Conservation (phyloP, 2,329 filamentous ascomycete genomes). For the Aspergillus oerlinghausenensis region DNA sequence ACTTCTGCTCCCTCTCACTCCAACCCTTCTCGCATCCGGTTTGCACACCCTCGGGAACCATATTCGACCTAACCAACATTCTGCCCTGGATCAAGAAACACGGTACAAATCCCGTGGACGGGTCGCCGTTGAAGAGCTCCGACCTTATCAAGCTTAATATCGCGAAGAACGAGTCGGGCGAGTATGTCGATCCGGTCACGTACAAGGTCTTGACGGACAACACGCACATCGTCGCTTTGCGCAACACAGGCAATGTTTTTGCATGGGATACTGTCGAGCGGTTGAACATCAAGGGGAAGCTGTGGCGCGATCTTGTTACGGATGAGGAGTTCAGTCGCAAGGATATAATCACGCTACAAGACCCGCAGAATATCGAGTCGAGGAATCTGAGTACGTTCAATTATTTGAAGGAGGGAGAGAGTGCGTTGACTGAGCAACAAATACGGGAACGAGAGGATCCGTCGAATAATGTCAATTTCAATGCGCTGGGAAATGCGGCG, state of each 20-base stretch:
- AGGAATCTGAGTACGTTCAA: slow-evolving; percentile 85
- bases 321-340: slow-evolving; percentile 81
- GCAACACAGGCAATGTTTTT: slow-evolving; percentile 88
- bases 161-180: slow-evolving; percentile 82
- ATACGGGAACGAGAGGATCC: slow-evolving; percentile 59
- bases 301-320: slow-evolving; percentile 86
- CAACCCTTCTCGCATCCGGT: slow-evolving; percentile 95
- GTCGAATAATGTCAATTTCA: slow-evolving; percentile 67
- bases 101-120: slow-evolving; percentile 84
- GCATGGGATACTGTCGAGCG: slow-evolving; percentile 92
- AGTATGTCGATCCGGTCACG: slow-evolving; percentile 92
- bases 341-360: slow-evolving; percentile 94
- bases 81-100: slow-evolving; percentile 91
- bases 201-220: slow-evolving; percentile 98
- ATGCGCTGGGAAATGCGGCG: slow-evolving; percentile 69
- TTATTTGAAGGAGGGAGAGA: slow-evolving; percentile 76
- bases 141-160: slow-evolving; percentile 91
- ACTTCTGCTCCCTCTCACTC: slow-evolving; percentile 93
- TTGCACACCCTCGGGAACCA: slow-evolving; percentile 79
- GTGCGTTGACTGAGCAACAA: slow-evolving; percentile 64
- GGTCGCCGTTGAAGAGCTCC: slow-evolving; percentile 68
- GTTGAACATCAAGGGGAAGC: slow-evolving; percentile 94
- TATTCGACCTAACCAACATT: slow-evolving; percentile 95
- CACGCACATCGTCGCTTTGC: slow-evolving; percentile 88
- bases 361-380: slow-evolving; percentile 82